A percentile compares a stretch with the other conserved stretches of the same genome.
Conservation (phyloP, 2,329 filamentous ascomycete genomes). For the Eutypella sp. region DNA sequence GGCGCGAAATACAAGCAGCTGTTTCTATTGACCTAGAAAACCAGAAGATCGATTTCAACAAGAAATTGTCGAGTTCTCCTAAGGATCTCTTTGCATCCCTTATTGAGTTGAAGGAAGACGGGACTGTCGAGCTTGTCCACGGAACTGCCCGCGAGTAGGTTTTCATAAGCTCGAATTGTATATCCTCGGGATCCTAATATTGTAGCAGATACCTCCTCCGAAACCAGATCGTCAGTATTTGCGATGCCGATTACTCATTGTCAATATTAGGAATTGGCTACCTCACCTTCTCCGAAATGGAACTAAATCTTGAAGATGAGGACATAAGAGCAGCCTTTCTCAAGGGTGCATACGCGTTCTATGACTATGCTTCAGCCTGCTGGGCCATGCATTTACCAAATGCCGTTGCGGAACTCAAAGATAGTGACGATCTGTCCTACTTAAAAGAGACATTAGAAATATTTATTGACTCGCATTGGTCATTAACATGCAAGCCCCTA, state of each 20-base stretch:
- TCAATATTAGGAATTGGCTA: slow-evolving; percentile 19
- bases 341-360: slow-evolving; percentile 20
- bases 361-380: slow-evolving; percentile 26
- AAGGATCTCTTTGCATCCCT: slow-evolving; percentile 30
- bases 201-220: slow-evolving; percentile 6
- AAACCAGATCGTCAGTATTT: slow-evolving; percentile 6
- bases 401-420: slow-evolving; percentile 16
- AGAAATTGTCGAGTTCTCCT: slow-evolving; percentile 16
- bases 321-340: slow-evolving; percentile 9
- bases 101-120: slow-evolving; percentile 19
- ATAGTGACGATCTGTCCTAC: slow-evolving; percentile 7
- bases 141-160: slow-evolving; percentile 26
- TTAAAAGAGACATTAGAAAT: slow-evolving; percentile 11
- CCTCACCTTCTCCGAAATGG: slow-evolving; percentile 18
- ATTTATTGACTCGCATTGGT: slow-evolving; percentile 16
- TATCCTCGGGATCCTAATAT: not conserved
- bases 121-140: slow-evolving; percentile 28
- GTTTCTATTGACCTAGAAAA: slow-evolving; percentile 24
- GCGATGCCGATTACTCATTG: slow-evolving; percentile 15
- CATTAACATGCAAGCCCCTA: slow-evolving; percentile 5
- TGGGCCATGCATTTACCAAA: slow-evolving; percentile 22
- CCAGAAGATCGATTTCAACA: slow-evolving; percentile 19
- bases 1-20: slow-evolving; percentile 30
- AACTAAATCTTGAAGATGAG: slow-evolving; percentile 4
- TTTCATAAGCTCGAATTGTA: not conserved